Conservation (phyloP, 2,329 filamentous ascomycete genomes). For the Plectosphaerella plurivora region DNA sequence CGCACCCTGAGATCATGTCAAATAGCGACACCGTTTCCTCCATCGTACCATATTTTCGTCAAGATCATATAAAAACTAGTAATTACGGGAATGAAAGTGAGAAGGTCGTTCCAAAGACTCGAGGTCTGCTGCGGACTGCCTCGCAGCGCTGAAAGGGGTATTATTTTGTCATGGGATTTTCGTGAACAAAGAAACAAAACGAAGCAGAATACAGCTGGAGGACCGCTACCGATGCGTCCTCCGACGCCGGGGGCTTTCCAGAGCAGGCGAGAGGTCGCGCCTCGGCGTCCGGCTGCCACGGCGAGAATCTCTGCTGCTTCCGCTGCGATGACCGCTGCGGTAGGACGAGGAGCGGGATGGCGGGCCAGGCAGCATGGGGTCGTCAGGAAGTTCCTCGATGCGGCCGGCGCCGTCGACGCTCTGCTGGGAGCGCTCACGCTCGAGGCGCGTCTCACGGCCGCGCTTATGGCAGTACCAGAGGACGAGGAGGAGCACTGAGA, state of each 20-base stretch:
- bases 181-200: not conserved
- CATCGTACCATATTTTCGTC: too few relatives aligned
- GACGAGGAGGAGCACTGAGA: slow-evolving; percentile 77
- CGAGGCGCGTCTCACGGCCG: slow-evolving; percentile 77
- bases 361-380: slow-evolving; percentile 35
- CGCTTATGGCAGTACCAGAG: slow-evolving; percentile 99
- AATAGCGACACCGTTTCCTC: too few relatives aligned
- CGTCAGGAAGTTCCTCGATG: slow-evolving; percentile 47
- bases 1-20: too few relatives aligned
- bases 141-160: not conserved
- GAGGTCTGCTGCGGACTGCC: too few relatives aligned
- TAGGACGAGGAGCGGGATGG: slow-evolving; percentile 10
- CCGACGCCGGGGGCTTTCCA: not conserved
- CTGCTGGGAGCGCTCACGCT: slow-evolving; percentile 37
- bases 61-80: too few relatives aligned
- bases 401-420: slow-evolving; percentile 31
- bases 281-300: not conserved
- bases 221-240: not conserved
- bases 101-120: too few relatives aligned
- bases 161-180: not conserved
- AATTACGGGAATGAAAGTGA: too few relatives aligned
- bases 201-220: too few relatives aligned
- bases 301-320: slow-evolving; percentile 4
- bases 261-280: not conserved
- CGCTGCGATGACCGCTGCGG: slow-evolving; percentile 12